Evolutionary conservation across 768 basidiomycete genomes (phyloP), one percentile per base, ranked within the genome.

Genomic region (Crucibulum laeve): DNA sequence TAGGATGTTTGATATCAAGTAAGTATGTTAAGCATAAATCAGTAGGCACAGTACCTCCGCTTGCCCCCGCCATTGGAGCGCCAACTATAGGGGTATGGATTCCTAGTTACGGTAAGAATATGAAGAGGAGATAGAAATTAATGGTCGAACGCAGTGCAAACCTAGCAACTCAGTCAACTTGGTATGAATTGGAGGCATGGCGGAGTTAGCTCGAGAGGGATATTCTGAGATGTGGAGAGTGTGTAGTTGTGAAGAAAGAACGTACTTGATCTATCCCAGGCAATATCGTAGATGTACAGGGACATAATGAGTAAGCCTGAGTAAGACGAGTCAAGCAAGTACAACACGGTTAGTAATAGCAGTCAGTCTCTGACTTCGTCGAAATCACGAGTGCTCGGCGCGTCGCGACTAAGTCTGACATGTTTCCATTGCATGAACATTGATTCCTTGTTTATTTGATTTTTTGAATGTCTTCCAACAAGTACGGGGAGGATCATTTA

Each of bases 61-160:
- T 73, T 3, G 77, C 86, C 11, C 77, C 79, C 0, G 80, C 80
- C 88, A 91, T 91, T 1, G 87, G 76, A 1, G 79, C 78, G 14
- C 69, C 66, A 4, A 89, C 65, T 32, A 90, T 59, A 19, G 88
- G 88, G 14, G 73, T 68, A 38, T 68, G 62, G 22, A 82, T 66
- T 28, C 68, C 85, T 85, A 47, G 3, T 25, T 10, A 39, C 14
- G 32, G 35, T 28, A 26, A 18, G 19, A 22, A 6, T 17, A 34
- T 15, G 24, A 19, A 28, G 22, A 38, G 14, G 23, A 15, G 1
- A 22, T 34, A 26, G 26, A 32, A n/a, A 17, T 6, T 7, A 10
- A 10, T 41, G 3, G 44, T 46, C 13, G 26, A 28, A 26, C 32
- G 36, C 5, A 14, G 19, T 14, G 56, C 67, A 22, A 58, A 76